phyloP scores from a whole-genome alignment of 2,329 filamentous ascomycete species.

The Hymenotorrendiella dingleyae region DNA sequence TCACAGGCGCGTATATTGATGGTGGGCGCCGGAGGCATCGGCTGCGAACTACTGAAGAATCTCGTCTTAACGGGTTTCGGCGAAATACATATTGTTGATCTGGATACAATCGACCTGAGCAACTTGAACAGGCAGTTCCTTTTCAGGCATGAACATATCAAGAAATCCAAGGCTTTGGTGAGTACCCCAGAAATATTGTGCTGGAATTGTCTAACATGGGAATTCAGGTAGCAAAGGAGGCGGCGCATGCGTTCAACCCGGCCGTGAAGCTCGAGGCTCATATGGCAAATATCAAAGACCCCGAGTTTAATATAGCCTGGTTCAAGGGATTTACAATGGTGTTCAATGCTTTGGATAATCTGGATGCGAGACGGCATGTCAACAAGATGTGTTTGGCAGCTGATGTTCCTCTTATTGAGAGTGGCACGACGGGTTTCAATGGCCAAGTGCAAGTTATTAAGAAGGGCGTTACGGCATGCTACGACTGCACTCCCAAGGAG shows the following conservation, averaged over 20 bases:
- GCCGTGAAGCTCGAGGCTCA: constrained; percentile 80
- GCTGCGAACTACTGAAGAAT: constrained; percentile 96
- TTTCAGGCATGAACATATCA: constrained; percentile 94
- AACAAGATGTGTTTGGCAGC: constrained; percentile 96
- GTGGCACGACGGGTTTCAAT: constrained; percentile 95
- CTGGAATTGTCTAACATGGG: constrained; percentile 9
- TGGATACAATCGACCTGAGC: constrained; percentile 96
- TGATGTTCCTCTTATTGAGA: constrained; percentile 86
- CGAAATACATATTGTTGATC: constrained; percentile 89
- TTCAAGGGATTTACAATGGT: constrained; percentile 78
- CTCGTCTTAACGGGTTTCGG: constrained; percentile 87
- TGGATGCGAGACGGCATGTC: constrained; percentile 89
- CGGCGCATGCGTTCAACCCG: constrained; percentile 84
- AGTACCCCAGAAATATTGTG: constrained; percentile 27
- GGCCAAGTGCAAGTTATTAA: constrained; percentile 97
- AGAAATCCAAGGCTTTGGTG: constrained; percentile 91
- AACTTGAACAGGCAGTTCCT: constrained; percentile 98
- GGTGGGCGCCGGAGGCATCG: constrained; percentile 94
- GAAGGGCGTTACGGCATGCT: constrained; percentile 87
- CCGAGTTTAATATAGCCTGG: constrained; percentile 80
- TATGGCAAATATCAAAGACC: constrained; percentile 92
- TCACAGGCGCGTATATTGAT: constrained; percentile 77
- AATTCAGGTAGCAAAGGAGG: constrained; percentile 79
- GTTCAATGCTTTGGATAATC: constrained; percentile 95
- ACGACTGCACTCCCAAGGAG: constrained; percentile 88